phyloP scores from a whole-genome alignment of 305 asterid genomes.

The Fraxinus angustifolia region DNA sequence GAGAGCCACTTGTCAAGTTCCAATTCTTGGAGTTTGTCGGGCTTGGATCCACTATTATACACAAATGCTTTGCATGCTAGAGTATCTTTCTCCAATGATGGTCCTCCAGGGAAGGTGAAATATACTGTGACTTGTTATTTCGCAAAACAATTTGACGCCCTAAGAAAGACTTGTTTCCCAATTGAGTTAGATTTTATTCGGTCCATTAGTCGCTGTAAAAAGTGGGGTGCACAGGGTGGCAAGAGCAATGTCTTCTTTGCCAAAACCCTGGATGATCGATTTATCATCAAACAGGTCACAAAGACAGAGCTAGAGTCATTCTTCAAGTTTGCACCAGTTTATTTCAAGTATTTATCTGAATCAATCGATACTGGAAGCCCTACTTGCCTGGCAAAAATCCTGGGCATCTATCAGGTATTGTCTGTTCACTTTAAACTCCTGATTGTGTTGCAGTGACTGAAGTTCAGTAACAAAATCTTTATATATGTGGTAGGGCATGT shows the following conservation, averaged over 20 bases:
- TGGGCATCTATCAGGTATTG: slow-evolving; percentile 91
- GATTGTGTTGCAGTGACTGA: slow-evolving; percentile 1
- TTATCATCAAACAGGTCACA: slow-evolving; percentile 80
- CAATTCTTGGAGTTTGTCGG: slow-evolving; percentile 46
- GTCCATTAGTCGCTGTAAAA: slow-evolving; percentile 80
- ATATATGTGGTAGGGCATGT: background rate
- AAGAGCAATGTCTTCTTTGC: slow-evolving; percentile 88
- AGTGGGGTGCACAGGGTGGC: slow-evolving; percentile 97
- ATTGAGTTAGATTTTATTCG: slow-evolving; percentile 66
- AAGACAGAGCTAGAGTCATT: slow-evolving; percentile 84
- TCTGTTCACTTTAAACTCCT: background rate
- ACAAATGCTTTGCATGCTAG: slow-evolving; percentile 52
- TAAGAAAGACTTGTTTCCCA: slow-evolving; percentile 61
- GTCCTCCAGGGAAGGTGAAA: slow-evolving; percentile 70
- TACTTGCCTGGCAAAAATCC: slow-evolving; percentile 78
- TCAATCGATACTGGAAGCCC: slow-evolving; percentile 67
- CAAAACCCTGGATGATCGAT: slow-evolving; percentile 77
- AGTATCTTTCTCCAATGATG: slow-evolving; percentile 61
- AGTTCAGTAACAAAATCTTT: background rate
- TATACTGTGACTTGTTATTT: slow-evolving; percentile 71
- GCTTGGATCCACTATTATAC: slow-evolving; percentile 46
- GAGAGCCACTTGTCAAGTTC: slow-evolving; percentile 45
- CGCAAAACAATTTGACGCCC: slow-evolving; percentile 67
- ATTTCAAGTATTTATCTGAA: slow-evolving; percentile 68
- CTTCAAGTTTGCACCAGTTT: slow-evolving; percentile 65